Evolutionary conservation across 2,329 filamentous ascomycete species (phyloP), one percentile per base, ranked within the genome.

Genomic region (Malbranchea zuffiana): DNA sequence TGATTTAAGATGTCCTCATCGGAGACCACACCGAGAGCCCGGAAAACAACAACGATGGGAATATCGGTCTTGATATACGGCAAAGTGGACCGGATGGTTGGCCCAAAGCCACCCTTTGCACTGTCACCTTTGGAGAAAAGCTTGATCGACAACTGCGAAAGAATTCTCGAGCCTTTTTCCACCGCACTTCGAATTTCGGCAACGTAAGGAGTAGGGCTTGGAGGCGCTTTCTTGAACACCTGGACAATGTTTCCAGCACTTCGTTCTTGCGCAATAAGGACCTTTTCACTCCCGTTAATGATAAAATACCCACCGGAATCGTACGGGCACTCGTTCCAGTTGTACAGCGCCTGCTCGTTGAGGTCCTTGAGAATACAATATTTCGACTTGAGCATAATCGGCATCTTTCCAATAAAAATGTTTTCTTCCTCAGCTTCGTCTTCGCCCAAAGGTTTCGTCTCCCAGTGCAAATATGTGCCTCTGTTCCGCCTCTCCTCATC

Each of bases 281-380:
- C 90, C 70, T 98, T 98, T 58, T 98, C 90, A 61, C 84, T 93
- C 28, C 90, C 90, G 65, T 98, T 98, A 71, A 98, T 98, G 52
- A 98, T 85, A 56, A 98, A 98, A 63, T 98, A 98, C 47, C 90
- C 90, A 49, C 90, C 90, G 55, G 95, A 90, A 54, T 98, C 90
- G 60, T 95, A 98, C 1, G 90, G 90, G 49, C 90, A 98, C 63
- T 98, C 90, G 55, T 94, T 94, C 60, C 92, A 79, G 31, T 82
- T 72, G 57, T 93, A 96, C 1, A 98, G 71, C 33, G 83, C 80
- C 36, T 90, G 80, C 47, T 96, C 88, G 32, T 76, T 75, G 55
- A 92, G 75, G 48, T 81, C 79, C 49, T 82, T 82, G 48, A 98
- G 64, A 47, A 92, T 84, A 61, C 90, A 98, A 50, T 93, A 90